Evolutionary conservation across 1,139 yeast genomes (phyloP).

Genomic region (Suhomyces anneliseae): DNA sequence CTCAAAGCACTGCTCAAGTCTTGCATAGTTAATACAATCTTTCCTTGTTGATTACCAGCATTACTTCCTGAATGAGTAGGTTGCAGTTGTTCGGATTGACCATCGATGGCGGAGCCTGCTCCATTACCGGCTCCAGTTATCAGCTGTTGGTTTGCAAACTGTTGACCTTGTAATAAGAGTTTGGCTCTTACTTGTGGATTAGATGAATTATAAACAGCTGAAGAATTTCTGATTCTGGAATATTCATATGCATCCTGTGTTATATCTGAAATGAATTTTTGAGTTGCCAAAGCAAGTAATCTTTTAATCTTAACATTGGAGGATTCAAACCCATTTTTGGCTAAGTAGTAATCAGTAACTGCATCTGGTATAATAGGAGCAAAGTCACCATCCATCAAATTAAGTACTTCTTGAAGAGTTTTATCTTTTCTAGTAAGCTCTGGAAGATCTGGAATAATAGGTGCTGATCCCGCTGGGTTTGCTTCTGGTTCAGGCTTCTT

Average conservation of each 20-base stretch:
- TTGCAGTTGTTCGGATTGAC: constrained; percentile 33
- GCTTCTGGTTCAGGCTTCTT: constrained; percentile 3
- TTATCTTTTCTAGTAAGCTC: constrained; percentile 82
- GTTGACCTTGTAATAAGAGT: constrained; percentile 70
- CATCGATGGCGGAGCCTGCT: constrained; percentile 41
- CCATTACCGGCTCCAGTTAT: constrained; percentile 39
- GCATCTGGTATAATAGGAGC: constrained; percentile 98
- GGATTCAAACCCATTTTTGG: constrained; percentile 85
- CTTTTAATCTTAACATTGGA: constrained; percentile 80
- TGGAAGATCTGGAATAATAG: constrained; percentile 53
- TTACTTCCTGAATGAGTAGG: constrained; percentile 36
- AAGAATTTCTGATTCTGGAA: constrained; percentile 81
- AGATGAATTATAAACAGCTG: constrained; percentile 78
- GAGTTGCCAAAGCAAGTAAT: constrained; percentile 89
- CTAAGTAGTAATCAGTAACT: constrained; percentile 91
- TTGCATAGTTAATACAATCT: constrained; percentile 82
- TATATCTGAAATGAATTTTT: constrained; percentile 88
- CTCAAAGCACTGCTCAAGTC: constrained; percentile 83
- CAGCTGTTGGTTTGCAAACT: constrained; percentile 49
- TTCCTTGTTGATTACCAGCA: constrained; percentile 67
- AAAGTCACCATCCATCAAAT: constrained; percentile 82
- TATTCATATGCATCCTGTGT: constrained; percentile 97
- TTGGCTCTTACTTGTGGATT: constrained; percentile 88
- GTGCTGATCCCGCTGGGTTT: constrained; percentile 9
- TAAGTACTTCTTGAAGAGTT: constrained; percentile 79